Conservation (phyloP, 2,329 filamentous ascomycete genomes). For the Hansfordia pulvinata region DNA sequence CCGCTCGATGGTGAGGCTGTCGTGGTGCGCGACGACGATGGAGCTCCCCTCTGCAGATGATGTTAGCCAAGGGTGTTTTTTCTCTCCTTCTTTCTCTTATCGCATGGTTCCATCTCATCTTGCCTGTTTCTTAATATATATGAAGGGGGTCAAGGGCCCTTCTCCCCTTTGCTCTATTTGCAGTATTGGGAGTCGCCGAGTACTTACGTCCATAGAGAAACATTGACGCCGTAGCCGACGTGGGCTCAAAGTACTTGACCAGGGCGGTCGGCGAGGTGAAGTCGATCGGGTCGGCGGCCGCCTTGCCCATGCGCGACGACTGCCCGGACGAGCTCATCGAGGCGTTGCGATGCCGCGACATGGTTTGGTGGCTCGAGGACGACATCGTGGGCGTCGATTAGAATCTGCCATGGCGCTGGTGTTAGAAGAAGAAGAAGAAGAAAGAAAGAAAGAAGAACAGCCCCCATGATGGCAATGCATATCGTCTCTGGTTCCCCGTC, state of each 20-base stretch:
- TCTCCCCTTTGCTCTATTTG: no score
- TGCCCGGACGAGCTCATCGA: constrained; percentile 41
- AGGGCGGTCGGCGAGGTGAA: constrained; percentile 33
- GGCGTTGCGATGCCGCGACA: constrained; percentile 43
- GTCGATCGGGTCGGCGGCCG: constrained; percentile 30
- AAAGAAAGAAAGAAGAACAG: no score
- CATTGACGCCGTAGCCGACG: constrained; percentile 80
- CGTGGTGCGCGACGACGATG: constrained; percentile 82
- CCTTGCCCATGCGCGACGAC: constrained; percentile 31
- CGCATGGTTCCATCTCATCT: no score
- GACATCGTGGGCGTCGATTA: no score
- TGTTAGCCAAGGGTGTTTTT: constrained; percentile 5
- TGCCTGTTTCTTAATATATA: no score
- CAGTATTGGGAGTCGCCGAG: background rate
- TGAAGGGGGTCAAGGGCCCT: no score
- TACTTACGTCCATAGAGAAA: constrained; percentile 61
- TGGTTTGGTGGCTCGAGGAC: constrained; percentile 27
- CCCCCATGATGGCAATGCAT: no score
- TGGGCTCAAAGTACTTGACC: constrained; percentile 61
- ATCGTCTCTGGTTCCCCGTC: no score
- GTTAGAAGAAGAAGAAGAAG: no score
- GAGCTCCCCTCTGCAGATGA: constrained; percentile 51
- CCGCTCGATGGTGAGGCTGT: constrained; percentile 78
- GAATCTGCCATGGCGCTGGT: no score
- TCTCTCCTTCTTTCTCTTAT: no score